Evolutionary conservation across 495 filamentous ascomycete species (phyloP).

Genomic region (Mytilinidion resinicola): DNA sequence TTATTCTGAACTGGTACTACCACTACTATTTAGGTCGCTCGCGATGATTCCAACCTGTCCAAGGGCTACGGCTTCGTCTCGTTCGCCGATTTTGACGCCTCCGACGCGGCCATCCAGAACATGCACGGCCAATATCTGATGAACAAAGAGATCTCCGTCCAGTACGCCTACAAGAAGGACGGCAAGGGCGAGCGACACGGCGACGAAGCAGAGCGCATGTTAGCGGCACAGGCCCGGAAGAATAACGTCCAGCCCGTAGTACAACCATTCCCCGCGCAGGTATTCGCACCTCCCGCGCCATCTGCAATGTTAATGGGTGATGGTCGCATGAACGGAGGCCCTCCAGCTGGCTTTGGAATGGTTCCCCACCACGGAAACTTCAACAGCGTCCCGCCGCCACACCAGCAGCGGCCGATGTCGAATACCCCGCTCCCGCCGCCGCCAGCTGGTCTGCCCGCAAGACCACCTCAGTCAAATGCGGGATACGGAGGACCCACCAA

Average conservation of each 20-base stretch:
- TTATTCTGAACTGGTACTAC: too few species aligned
- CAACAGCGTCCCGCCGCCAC: conserved; percentile 34
- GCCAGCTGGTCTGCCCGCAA: conserved; percentile 69
- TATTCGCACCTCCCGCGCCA: conserved; percentile 42
- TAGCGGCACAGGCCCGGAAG: conserved; percentile 87
- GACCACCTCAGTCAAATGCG: conserved; percentile 70
- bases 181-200: conserved; percentile 96
- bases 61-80: conserved; percentile 98
- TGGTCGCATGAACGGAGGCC: conserved; percentile 36
- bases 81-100: conserved; percentile 89
- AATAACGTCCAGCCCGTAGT: conserved; percentile 78
- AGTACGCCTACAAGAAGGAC: conserved; percentile 99
- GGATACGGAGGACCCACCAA: conserved; percentile 72
- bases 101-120: conserved; percentile 80
- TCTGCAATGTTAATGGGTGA: conserved; percentile 54
- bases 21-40: conserved; percentile 81
- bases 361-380: conserved; percentile 38
- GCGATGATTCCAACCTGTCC: conserved; percentile 82
- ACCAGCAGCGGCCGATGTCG: conserved; percentile 17
- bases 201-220: conserved; percentile 85
- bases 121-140: conserved; percentile 97
- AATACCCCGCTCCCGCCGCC: conserved; percentile 46
- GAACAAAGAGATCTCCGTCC: conserved; percentile 91
- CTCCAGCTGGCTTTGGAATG: conserved; percentile 24
- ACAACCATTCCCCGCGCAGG: conserved; percentile 49